Conservation (phyloP, 1,284 basidiomycete species). For the Phellopilus nigrolimitatus region DNA sequence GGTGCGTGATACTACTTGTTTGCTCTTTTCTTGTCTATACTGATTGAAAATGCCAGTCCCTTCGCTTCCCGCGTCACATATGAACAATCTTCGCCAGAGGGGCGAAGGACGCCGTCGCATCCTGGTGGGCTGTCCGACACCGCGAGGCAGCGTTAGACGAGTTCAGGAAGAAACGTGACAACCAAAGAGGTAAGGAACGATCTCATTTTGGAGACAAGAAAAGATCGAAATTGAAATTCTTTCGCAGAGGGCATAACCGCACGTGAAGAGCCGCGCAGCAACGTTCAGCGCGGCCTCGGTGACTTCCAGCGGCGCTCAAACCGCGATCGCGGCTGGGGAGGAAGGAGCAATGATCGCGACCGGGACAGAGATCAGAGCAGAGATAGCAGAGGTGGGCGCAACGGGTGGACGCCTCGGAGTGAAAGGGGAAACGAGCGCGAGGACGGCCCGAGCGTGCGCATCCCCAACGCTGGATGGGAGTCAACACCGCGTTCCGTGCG, state of each 20-base stretch:
- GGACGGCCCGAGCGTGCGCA: constrained; percentile 81
- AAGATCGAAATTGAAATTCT: constrained; percentile 10
- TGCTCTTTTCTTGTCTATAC: background rate
- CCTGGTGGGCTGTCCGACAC: constrained; percentile 80
- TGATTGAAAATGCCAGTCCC: constrained; percentile 59
- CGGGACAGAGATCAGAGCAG: constrained; percentile 27
- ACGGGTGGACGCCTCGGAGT: constrained; percentile 59
- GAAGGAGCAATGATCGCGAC: constrained; percentile 24
- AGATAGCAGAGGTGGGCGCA: constrained; percentile 23
- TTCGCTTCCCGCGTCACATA: constrained; percentile 54
- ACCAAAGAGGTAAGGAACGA: constrained; percentile 47
- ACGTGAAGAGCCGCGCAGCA: constrained; percentile 44
- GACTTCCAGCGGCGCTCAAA: constrained; percentile 69
- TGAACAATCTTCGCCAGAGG: constrained; percentile 60
- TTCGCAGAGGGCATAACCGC: constrained; percentile 57
- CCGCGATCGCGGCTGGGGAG: constrained; percentile 40
- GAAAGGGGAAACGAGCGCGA: constrained; percentile 48
- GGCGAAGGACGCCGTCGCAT: constrained; percentile 94
- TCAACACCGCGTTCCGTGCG: constrained; percentile 69
- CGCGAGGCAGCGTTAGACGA: constrained; percentile 69
- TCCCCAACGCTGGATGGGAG: constrained; percentile 88
- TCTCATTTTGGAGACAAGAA: background rate
- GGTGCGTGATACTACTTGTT: constrained; percentile 42
- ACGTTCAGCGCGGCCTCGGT: constrained; percentile 60
- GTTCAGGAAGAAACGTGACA: constrained; percentile 62